Conservation (phyloP, 2,329 filamentous ascomycete species). For the Myriosclerotinia scirpicola region DNA sequence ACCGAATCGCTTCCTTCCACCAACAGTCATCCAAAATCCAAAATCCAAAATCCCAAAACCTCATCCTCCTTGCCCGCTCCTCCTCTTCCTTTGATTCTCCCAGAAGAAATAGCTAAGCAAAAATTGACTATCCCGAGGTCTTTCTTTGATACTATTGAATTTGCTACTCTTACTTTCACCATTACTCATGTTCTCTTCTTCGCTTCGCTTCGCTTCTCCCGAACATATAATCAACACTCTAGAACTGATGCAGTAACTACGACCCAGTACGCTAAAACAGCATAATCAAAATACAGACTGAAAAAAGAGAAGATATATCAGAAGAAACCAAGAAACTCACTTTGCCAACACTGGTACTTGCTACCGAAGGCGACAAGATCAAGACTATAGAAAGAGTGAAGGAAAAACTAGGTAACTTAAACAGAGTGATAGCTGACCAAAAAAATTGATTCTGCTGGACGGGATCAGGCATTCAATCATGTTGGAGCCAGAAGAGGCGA, state of each 20-base stretch:
- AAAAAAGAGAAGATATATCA: constrained; percentile 40
- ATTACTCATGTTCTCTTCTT: too few relatives aligned
- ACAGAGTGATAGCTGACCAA: neutral
- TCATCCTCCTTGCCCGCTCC: constrained; percentile 36
- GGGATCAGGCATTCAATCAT: constrained; percentile 28
- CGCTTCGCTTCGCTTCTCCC: too few relatives aligned
- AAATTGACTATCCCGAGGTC: too few relatives aligned
- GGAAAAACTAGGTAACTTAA: constrained; percentile 29
- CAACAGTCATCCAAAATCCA: neutral
- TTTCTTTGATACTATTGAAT: too few relatives aligned
- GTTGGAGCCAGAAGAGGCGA: constrained; percentile 27
- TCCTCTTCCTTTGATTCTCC: constrained; percentile 39
- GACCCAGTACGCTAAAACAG: constrained; percentile 33
- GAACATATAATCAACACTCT: too few relatives aligned
- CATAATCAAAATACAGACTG: constrained; percentile 43
- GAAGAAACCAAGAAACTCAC: constrained; percentile 29
- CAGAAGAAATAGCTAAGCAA: constrained; percentile 38
- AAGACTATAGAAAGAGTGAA: constrained; percentile 40
- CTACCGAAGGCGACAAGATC: constrained; percentile 41
- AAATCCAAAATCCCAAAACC: constrained; percentile 34
- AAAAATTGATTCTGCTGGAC: constrained; percentile 29
- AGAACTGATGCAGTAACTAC: constrained; percentile 24
- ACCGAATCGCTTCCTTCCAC: neutral
- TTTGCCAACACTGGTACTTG: constrained; percentile 36
- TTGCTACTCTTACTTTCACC: too few relatives aligned